Evolutionary conservation across 2,329 filamentous ascomycete species (phyloP), one percentile per base, ranked within the genome.

Genomic region (Scedosporium minutisporum): DNA sequence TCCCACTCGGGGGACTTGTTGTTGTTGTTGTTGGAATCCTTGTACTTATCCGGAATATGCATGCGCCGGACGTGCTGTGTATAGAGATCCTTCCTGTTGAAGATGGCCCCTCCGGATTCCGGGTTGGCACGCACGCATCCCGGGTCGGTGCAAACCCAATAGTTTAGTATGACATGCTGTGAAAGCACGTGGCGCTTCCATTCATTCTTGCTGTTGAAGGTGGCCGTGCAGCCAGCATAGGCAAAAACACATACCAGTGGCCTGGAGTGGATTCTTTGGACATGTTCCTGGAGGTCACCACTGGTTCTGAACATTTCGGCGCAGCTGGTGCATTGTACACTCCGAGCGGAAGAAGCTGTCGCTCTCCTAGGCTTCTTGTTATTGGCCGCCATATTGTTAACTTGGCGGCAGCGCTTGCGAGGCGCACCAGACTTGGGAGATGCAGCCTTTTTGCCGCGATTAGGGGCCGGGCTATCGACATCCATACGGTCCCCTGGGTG

Each of bases 71-170:
- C 81, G 70, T 97, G 93, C 69, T 96, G 91, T 0, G 88, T 91
- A 76, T 93, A 96, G 7, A 97, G 83, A 69, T 97, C 93, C 72
- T 96, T 96, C 69, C 93, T 88, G 74, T 96, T 96, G 78, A 96
- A 96, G 68, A 82, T 78, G 42, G 76, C 75, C 16, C 80, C 87
- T 23, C 64, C 64, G 2, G 65, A 51, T 3, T 63, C 65, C 46
- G 63, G 68, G 57, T 68, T 71, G 27, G 70, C 70, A 9, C 70
- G 67, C 33, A 75, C 70, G 71, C 85, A 88, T 6, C 73, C 70
- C 65, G 84, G 88, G 38, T 88, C 78, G 66, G 87, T 82, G 76
- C 93, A 97, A 63, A 88, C 80, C 84, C 87, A 97, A 74, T 87
- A 89, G 55, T 82, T 77, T 2, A 90, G 78, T 62, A 87, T 84